Conservation (phyloP, 441 rosid genomes). For the Populus hybrid region DNA sequence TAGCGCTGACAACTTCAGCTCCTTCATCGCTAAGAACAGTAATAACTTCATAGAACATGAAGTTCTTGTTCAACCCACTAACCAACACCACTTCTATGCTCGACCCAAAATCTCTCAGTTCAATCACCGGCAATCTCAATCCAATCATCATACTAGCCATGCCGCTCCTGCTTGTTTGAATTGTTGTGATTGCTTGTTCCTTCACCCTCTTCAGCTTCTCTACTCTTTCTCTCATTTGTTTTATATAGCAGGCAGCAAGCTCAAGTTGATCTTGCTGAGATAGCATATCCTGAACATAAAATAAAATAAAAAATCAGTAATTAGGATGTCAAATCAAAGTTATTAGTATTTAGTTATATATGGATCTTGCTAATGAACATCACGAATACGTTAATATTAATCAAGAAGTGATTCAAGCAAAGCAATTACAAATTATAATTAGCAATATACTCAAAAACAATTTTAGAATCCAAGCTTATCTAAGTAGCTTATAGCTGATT, state of each 20-base stretch:
- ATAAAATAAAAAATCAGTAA: neutral
- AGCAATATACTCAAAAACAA: neutral
- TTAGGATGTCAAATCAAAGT: neutral
- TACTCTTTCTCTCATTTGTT: conserved; percentile 35
- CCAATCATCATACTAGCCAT: conserved; percentile 4
- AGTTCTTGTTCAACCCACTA: no score
- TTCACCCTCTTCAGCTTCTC: conserved; percentile 37
- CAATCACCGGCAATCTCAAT: conserved; percentile 32
- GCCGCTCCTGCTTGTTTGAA: neutral
- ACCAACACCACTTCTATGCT: no score
- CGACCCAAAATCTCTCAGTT: conserved; percentile 12
- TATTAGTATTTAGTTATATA: neutral
- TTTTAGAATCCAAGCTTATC: neutral
- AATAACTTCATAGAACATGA: no score
- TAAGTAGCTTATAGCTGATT: neutral
- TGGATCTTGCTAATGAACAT: neutral
- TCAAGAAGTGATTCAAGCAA: neutral
- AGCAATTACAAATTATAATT: neutral
- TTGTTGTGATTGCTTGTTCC: conserved; percentile 25
- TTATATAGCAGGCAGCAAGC: conserved; percentile 45
- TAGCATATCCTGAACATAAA: conserved; percentile 25
- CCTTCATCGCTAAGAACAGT: conserved; percentile 50
- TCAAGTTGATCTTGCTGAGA: conserved; percentile 51
- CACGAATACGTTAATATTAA: neutral
- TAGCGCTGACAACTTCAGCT: conserved; percentile 50